These are phyloP conservation scores for Mycena rosella DNA, from an alignment of 768 basidiomycete genomes.

Conservation along the genomic window DNA sequence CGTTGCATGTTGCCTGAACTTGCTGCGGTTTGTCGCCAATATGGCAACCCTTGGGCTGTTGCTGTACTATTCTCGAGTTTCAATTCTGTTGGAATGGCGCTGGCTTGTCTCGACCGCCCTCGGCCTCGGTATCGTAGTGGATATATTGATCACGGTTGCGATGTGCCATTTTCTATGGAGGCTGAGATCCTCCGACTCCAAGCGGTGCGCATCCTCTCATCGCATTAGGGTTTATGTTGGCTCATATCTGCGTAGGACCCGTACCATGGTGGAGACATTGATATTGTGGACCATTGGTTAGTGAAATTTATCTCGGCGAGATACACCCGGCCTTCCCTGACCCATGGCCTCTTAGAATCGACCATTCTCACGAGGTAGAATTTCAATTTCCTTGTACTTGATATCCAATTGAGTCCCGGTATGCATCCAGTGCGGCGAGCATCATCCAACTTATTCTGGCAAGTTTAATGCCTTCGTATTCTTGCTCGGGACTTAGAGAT, in stretches of 20 bases:
- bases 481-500: background rate
- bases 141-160: constrained; percentile 9
- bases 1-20: background rate
- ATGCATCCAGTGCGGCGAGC: constrained; percentile 1
- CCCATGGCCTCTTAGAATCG: background rate
- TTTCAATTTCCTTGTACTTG: background rate
- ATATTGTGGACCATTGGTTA: constrained; percentile 12
- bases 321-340: background rate
- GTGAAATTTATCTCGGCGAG: background rate
- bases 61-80: background rate
- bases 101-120: constrained; percentile 10
- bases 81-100: background rate
- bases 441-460: constrained; percentile 21
- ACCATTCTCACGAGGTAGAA: constrained; percentile 3
- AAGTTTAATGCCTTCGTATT: background rate
- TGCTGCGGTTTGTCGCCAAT: constrained; percentile 8
- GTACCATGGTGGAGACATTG: constrained; percentile 6
- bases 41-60: background rate
- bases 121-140: background rate
- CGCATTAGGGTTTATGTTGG: background rate
- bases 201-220: background rate
- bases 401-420: background rate
- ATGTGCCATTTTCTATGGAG: constrained; percentile 9
- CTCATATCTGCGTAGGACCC: background rate
- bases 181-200: background rate